Percentiles rank a stretch among this genome's conserved stretches.
Conservation (phyloP, 2,329 filamentous ascomycete species). For the Verticillium zaregamsianum region DNA sequence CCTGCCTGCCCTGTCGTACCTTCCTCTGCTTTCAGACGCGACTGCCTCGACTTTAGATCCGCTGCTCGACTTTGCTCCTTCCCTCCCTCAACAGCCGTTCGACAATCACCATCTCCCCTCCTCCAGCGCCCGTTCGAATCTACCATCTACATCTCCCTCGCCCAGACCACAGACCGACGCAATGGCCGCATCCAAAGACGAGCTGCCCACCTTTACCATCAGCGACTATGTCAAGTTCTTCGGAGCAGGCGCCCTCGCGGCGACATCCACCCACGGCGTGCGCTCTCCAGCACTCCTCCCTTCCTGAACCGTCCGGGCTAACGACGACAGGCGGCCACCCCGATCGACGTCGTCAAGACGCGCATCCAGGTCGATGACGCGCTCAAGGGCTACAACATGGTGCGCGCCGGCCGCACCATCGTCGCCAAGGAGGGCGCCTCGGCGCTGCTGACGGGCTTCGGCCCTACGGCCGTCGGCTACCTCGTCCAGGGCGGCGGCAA, state of each 20-base stretch:
- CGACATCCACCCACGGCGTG: conserved; percentile 48
- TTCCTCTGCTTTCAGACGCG: not conserved
- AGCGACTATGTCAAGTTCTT: conserved; percentile 51
- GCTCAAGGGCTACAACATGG: conserved; percentile 80
- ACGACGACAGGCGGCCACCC: conserved; percentile 41
- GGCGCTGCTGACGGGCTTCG: conserved; percentile 77
- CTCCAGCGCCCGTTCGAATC: not conserved
- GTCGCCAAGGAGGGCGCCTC: conserved; percentile 74
- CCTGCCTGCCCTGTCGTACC: not conserved
- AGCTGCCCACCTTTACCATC: conserved; percentile 34
- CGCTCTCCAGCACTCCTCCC: conserved; percentile 14
- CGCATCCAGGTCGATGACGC: conserved; percentile 84
- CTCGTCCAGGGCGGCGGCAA: conserved; percentile 88
- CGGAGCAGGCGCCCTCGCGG: conserved; percentile 46
- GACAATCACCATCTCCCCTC: not conserved
- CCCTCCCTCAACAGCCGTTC: not conserved
- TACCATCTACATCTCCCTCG: not conserved
- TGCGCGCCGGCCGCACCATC: conserved; percentile 74
- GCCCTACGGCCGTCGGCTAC: conserved; percentile 82
- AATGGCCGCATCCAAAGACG: conserved; percentile 12
- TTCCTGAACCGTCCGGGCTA: not conserved
- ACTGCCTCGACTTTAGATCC: too few species aligned
- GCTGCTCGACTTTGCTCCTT: not conserved
- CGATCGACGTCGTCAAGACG: conserved; percentile 76
- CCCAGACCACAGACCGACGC: conserved; percentile 3